Percentiles rank a stretch among this genome's conserved stretches.
These are phyloP conservation scores for Kingdonia uniflora DNA, from an alignment of 164 flowering plant genomes.

Conservation along the genomic window DNA sequence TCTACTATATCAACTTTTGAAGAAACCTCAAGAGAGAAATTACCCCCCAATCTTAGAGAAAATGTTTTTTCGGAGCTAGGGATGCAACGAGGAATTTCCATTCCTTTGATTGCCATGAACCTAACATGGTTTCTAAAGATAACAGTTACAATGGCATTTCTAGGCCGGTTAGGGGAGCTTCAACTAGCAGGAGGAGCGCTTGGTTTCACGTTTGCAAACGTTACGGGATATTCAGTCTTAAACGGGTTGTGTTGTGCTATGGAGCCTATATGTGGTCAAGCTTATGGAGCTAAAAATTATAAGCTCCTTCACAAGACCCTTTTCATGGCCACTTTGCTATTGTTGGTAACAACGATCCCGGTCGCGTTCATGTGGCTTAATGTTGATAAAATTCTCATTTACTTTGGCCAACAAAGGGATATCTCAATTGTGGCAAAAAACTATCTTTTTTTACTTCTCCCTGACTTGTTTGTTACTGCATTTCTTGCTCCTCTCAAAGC, in stretches of 20 bases:
- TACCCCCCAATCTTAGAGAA: constrained; percentile 13
- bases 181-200: constrained; percentile 72
- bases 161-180: constrained; percentile 74
- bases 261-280: constrained; percentile 95
- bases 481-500: constrained; percentile 71
- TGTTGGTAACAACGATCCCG: constrained; percentile 44
- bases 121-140: constrained; percentile 58
- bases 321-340: constrained; percentile 44
- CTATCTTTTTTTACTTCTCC: constrained; percentile 59
- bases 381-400: constrained; percentile 55
- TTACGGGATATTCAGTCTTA: constrained; percentile 77
- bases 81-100: constrained; percentile 32
- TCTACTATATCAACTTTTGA: constrained; percentile 11
- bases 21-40: constrained; percentile 16
- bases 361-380: constrained; percentile 64
- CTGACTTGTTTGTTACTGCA: constrained; percentile 58
- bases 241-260: constrained; percentile 80
- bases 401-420: constrained; percentile 62
- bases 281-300: constrained; percentile 69
- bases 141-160: constrained; percentile 67
- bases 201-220: constrained; percentile 84
- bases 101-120: constrained; percentile 69
- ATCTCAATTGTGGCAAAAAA: constrained; percentile 43
- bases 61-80: constrained; percentile 37
- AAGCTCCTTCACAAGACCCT: constrained; percentile 81